These are phyloP conservation scores for Limonium bicolor DNA, from an alignment of 148 eudicot genomes.

Conservation along the genomic window DNA sequence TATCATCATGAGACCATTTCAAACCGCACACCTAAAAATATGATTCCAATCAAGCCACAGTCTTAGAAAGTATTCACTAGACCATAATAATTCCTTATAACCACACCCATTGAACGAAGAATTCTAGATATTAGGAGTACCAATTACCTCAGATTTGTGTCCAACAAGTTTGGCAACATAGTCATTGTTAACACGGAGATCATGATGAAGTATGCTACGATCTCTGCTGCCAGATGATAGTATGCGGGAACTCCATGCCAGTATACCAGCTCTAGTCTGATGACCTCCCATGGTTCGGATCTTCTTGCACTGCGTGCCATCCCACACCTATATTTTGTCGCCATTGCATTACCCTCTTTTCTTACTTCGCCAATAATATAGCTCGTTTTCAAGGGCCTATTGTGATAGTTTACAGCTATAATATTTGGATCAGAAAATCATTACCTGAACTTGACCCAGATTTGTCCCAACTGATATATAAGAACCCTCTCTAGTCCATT, in stretches of 20 bases:
- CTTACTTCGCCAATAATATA: too few species aligned
- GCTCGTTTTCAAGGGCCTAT: too few species aligned
- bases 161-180: conserved; percentile 82
- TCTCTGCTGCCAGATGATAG: conserved; percentile 95
- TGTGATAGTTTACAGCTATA: too few species aligned
- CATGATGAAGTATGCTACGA: conserved; percentile 88
- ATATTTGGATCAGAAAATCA: neutral
- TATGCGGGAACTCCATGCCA: conserved; percentile 92
- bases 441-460: conserved; percentile 89
- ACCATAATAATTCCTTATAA: too few species aligned
- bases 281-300: conserved; percentile 79
- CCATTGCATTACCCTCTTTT: too few species aligned
- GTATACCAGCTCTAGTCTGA: conserved; percentile 90
- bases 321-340: conserved; percentile 98
- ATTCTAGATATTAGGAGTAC: neutral
- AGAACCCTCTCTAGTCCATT: conserved; percentile 96
- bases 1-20: conserved; percentile 98
- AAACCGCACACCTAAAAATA: conserved; percentile 70
- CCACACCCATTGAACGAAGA: neutral
- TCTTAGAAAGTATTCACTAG: too few species aligned
- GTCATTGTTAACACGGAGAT: conserved; percentile 80
- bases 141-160: conserved; percentile 96
- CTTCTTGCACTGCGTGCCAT: conserved; percentile 81
- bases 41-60: too few species aligned
- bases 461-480: conserved; percentile 81